Conservation (phyloP, 2,329 filamentous ascomycete species). For the Pyrenophora seminiperda region DNA sequence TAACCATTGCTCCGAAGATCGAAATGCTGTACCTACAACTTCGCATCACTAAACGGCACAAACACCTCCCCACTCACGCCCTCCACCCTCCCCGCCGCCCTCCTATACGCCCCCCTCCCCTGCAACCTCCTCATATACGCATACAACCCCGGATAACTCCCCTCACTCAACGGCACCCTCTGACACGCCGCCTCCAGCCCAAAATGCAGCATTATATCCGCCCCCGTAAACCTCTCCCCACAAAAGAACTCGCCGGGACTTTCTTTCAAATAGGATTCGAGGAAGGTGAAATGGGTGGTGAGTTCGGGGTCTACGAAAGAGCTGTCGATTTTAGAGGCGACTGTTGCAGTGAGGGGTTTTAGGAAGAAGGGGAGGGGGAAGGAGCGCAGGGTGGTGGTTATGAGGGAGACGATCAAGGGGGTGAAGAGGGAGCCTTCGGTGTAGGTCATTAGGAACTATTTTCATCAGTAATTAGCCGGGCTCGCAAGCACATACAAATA, state of each 20-base stretch:
- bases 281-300: constrained; percentile 55
- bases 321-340: constrained; percentile 57
- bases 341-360: constrained; percentile 63
- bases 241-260: constrained; percentile 60
- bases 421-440: constrained; percentile 83
- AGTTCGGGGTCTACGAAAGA: constrained; percentile 56
- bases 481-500: no score
- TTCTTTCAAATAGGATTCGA: constrained; percentile 61
- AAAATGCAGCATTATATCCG: constrained; percentile 60
- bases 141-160: constrained; percentile 54
- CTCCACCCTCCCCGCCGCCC: constrained; percentile 57
- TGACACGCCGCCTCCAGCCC: constrained; percentile 54
- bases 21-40: no score
- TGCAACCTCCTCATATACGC: constrained; percentile 55
- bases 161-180: constrained; percentile 47
- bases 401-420: constrained; percentile 66
- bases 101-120: constrained; percentile 53
- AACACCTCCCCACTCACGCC: constrained; percentile 48
- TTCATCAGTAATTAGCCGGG: no score
- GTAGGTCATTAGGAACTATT: constrained; percentile 72
- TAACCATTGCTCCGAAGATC: no score
- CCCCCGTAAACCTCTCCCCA: constrained; percentile 55
- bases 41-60: constrained; percentile 40
- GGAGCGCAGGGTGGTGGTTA: constrained; percentile 59
- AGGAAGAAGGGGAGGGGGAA: constrained; percentile 71